Conservation (phyloP, 495 filamentous ascomycete genomes). For the Baudoinia panamericana region DNA sequence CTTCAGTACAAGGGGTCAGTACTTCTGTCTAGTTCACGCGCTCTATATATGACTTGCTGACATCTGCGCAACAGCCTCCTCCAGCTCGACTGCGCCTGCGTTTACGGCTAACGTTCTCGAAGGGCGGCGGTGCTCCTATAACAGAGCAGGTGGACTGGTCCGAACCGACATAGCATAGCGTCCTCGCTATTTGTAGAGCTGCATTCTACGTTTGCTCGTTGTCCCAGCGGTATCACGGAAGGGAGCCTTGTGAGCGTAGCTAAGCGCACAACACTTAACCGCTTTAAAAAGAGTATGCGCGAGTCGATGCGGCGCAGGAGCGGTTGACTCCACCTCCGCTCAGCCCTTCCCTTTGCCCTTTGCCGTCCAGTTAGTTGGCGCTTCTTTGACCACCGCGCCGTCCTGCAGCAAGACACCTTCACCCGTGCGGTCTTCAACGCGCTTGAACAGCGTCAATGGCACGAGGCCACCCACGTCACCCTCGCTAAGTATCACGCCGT, state of each 20-base stretch:
- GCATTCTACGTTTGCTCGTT: too few species aligned
- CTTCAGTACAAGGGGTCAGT: conserved; percentile 75
- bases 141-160: conserved; percentile 95
- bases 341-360: conserved; percentile 11
- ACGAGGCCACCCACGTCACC: conserved; percentile 28
- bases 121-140: conserved; percentile 52
- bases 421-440: conserved; percentile 26
- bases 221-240: too few species aligned
- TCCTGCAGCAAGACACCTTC: conserved; percentile 25
- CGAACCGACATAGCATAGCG: conserved; percentile 56
- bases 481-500: conserved; percentile 44
- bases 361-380: conserved; percentile 9
- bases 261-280: too few species aligned
- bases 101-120: conserved; percentile 69
- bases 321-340: neutral
- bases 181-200: too few species aligned
- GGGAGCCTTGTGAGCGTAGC: too few species aligned
- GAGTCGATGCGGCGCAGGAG: too few species aligned
- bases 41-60: conserved; percentile 11
- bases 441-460: conserved; percentile 25
- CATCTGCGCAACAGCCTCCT: conserved; percentile 47
- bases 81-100: conserved; percentile 65
- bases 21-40: conserved; percentile 3
- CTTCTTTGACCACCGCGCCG: conserved; percentile 22
- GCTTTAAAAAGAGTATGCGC: too few species aligned